Conservation (phyloP, 2,329 filamentous ascomycete species). For the Fusarium tupiense region DNA sequence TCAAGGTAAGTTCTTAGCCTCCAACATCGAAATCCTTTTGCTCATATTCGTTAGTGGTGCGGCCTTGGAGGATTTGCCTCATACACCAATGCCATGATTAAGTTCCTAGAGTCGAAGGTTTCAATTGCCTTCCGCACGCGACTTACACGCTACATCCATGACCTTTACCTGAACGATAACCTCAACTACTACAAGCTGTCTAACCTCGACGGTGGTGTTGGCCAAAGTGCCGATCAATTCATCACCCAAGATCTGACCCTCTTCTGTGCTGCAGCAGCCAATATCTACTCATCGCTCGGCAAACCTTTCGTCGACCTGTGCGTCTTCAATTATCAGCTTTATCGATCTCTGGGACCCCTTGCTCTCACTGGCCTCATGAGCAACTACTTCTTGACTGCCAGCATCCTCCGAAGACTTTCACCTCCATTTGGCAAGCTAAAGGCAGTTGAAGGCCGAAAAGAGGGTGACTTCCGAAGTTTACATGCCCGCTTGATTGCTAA, state of each 20-base stretch:
- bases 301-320: constrained; percentile 97
- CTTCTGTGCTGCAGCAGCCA: constrained; percentile 92
- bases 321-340: constrained; percentile 98
- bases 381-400: constrained; percentile 95
- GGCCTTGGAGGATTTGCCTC: constrained; percentile 92
- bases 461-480: constrained; percentile 92
- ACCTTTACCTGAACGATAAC: constrained; percentile 93
- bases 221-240: constrained; percentile 92
- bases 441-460: constrained; percentile 92
- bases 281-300: constrained; percentile 94
- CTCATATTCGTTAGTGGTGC: constrained; percentile 71
- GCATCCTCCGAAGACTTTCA: constrained; percentile 85
- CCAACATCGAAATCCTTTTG: too few relatives aligned
- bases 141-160: constrained; percentile 95
- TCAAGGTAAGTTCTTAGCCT: constrained; percentile 66
- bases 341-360: constrained; percentile 87
- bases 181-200: constrained; percentile 96
- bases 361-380: constrained; percentile 86
- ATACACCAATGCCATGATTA: constrained; percentile 99
- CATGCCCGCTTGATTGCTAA: constrained; percentile 95
- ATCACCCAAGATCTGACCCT: constrained; percentile 97
- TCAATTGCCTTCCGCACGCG: constrained; percentile 97
- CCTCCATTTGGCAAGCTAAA: constrained; percentile 97
- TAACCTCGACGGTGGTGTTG: constrained; percentile 92
- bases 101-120: constrained; percentile 96